Conservation (phyloP, 129 eudicot genomes). For the Dittrichia graveolens region DNA sequence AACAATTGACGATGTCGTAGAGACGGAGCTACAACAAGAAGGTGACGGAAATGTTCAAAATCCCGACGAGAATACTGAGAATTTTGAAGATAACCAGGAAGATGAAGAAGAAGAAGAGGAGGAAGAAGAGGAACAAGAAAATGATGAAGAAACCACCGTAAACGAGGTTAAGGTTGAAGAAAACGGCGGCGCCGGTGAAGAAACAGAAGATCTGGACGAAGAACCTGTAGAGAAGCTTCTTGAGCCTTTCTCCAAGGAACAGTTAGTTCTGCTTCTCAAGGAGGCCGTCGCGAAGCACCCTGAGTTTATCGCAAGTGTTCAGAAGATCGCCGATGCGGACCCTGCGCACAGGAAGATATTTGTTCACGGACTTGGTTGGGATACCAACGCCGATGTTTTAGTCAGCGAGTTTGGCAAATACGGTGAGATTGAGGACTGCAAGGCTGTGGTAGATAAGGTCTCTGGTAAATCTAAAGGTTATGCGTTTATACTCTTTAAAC, state of each 20-base stretch:
- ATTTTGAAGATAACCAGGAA: constrained; percentile 21
- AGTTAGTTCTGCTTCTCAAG: constrained; percentile 46
- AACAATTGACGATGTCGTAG: constrained; percentile 20
- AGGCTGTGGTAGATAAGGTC: constrained; percentile 69
- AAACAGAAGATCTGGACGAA: constrained; percentile 40
- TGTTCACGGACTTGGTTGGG: constrained; percentile 89
- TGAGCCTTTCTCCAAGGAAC: constrained; percentile 80
- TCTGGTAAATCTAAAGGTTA: constrained; percentile 89
- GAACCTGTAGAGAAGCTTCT: constrained; percentile 81
- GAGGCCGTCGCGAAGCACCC: constrained; percentile 70
- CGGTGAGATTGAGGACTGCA: constrained; percentile 88
- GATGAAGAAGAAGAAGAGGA: constrained; percentile 18
- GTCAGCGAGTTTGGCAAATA: constrained; percentile 59
- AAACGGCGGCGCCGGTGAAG: constrained; percentile 36
- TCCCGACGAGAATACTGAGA: constrained; percentile 4
- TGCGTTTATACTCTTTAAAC: constrained; percentile 76
- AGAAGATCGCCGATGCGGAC: constrained; percentile 71
- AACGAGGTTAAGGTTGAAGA: constrained; percentile 29
- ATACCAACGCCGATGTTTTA: constrained; percentile 64
- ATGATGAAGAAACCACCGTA: constrained; percentile 12
- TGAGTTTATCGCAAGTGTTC: constrained; percentile 55
- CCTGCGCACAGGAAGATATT: constrained; percentile 81
- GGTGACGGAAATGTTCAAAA: constrained; percentile 25
- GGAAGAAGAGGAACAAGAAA: constrained; percentile 21
- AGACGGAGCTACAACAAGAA: constrained; percentile 28